Conservation (phyloP, 2,329 filamentous ascomycete species). For the Cladosporium colombiae region DNA sequence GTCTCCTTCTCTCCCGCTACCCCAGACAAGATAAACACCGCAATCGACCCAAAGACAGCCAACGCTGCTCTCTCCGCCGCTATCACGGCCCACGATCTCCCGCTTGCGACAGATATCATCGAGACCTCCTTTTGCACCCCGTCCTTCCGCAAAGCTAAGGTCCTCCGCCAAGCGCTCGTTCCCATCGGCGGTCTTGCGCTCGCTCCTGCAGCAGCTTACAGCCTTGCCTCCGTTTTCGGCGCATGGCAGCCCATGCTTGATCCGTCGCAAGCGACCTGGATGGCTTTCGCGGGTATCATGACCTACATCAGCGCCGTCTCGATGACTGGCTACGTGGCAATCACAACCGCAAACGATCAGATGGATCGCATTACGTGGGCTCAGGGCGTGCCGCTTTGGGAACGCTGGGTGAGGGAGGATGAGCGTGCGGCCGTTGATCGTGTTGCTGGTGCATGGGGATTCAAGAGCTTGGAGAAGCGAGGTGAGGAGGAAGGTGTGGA, state of each 20-base stretch:
- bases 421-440: conserved; percentile 85
- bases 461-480: conserved; percentile 73
- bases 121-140: conserved; percentile 67
- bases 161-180: conserved; percentile 63
- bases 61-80: conserved; percentile 75
- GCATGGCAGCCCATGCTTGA: conserved; percentile 76
- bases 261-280: conserved; percentile 68
- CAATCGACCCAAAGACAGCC: conserved; percentile 70
- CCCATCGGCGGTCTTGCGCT: conserved; percentile 59
- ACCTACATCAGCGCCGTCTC: conserved; percentile 81
- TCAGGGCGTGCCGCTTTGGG: conserved; percentile 73
- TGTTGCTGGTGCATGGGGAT: conserved; percentile 88
- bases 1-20: conserved; percentile 64
- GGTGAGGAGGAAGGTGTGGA: conserved; percentile 91
- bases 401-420: conserved; percentile 86
- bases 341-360: conserved; percentile 88
- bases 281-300: conserved; percentile 77
- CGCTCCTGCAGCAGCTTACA: conserved; percentile 69
- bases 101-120: conserved; percentile 74
- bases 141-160: conserved; percentile 67
- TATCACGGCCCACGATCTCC: conserved; percentile 75
- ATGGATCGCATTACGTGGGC: conserved; percentile 93
- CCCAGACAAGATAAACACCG: conserved; percentile 62
- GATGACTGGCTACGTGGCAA: conserved; percentile 78
- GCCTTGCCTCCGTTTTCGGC: conserved; percentile 67